phyloP scores from a whole-genome alignment of 2,329 filamentous ascomycete species.

The Penicillium hesseltinei region DNA sequence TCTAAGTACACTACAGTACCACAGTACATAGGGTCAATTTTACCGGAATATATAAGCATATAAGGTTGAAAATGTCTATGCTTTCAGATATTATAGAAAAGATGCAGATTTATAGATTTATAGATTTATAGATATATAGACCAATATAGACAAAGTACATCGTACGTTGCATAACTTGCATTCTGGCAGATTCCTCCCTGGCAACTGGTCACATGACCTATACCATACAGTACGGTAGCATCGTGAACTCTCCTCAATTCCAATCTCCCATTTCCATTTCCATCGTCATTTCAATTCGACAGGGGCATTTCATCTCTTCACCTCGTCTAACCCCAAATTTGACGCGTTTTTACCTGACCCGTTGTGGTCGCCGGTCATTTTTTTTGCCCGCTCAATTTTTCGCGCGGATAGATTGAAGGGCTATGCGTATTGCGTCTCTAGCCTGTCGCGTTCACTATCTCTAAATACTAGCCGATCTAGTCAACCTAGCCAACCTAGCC shows the following conservation, averaged over 20 bases:
- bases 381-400: slow-evolving; percentile 1
- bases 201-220: slow-evolving; percentile 11
- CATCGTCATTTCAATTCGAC: slow-evolving; percentile 5
- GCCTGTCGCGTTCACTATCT: slow-evolving; percentile 7
- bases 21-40: background rate
- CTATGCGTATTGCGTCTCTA: slow-evolving; percentile 15
- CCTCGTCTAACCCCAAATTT: too few species aligned
- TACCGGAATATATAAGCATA: background rate
- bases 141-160: background rate
- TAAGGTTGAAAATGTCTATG: background rate
- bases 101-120: background rate
- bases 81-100: background rate
- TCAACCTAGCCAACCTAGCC: background rate
- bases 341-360: slow-evolving; percentile 7
- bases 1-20: background rate
- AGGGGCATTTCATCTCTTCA: background rate
- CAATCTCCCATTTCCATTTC: slow-evolving; percentile 3
- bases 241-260: slow-evolving; percentile 1
- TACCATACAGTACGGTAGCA: slow-evolving; percentile 7
- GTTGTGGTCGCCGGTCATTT: slow-evolving; percentile 11
- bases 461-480: background rate
- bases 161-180: background rate
- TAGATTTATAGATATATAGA: background rate
- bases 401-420: slow-evolving; percentile 25
- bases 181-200: slow-evolving; percentile 11